These are phyloP conservation scores for Zygnema cylindricum DNA, from an alignment of 139 green algal species.

Conservation along the genomic window DNA sequence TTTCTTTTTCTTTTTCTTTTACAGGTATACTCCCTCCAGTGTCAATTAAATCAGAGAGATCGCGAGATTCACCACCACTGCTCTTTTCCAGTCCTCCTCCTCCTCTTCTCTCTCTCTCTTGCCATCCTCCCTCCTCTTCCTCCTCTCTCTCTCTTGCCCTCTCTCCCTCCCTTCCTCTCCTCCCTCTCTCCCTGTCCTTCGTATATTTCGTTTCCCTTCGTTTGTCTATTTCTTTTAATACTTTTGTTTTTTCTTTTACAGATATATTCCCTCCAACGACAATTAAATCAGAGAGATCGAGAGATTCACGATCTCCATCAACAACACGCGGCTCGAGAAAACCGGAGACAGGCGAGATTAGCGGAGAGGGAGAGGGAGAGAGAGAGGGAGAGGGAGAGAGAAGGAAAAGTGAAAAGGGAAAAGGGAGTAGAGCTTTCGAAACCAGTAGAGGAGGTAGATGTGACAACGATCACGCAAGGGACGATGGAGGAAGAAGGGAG, in stretches of 20 bases:
- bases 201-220: no score
- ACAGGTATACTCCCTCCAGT: no score
- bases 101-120: no score
- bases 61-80: conserved; percentile 17
- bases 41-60: no score
- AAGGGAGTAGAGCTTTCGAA: background rate
- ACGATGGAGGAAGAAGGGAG: no score
- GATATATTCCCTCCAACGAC: conserved; percentile 41
- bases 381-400: background rate
- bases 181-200: no score
- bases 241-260: conserved; percentile 1
- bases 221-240: background rate
- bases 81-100: no score
- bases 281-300: conserved; percentile 37
- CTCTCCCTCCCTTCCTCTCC: no score
- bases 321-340: background rate
- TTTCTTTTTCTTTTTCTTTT: no score
- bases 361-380: background rate
- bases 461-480: no score
- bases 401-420: background rate
- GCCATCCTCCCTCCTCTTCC: no score
- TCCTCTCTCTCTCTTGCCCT: no score
- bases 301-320: conserved; percentile 35
- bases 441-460: background rate
- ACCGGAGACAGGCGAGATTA: conserved; percentile 3